phyloP scores from a whole-genome alignment of 2,329 filamentous ascomycete genomes.

The Colletotrichum viniferum region DNA sequence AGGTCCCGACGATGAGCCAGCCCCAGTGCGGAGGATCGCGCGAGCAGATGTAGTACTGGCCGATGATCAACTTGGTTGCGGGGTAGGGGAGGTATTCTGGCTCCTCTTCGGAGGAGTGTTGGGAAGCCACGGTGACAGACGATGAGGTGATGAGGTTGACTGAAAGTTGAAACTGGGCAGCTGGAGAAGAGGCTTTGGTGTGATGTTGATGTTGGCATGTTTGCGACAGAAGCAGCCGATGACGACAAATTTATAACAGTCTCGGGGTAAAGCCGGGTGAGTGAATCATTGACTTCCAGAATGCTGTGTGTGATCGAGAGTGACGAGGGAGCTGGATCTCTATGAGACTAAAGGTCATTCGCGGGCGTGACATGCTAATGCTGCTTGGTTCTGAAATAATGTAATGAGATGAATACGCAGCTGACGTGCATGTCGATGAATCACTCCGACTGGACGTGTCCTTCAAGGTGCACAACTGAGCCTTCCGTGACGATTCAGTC shows the following conservation, averaged over 20 bases:
- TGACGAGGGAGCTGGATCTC: background rate
- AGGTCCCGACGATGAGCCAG: conserved; percentile 51
- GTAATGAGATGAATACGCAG: background rate
- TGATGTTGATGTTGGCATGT: background rate
- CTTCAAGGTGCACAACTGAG: background rate
- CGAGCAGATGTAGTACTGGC: conserved; percentile 42
- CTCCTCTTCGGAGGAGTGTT: background rate
- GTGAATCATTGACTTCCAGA: background rate
- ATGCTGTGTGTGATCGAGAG: background rate
- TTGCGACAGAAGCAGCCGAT: background rate
- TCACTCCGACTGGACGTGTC: background rate
- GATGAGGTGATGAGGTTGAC: background rate
- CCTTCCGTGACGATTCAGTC: background rate
- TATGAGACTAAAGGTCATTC: background rate
- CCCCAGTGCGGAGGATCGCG: conserved; percentile 43
- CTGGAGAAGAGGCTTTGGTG: background rate
- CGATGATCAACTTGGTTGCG: conserved; percentile 50
- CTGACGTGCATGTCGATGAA: background rate
- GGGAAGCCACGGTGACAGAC: conserved; percentile 1
- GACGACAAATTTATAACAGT: background rate
- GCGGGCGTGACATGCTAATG: background rate
- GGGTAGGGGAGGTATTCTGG: conserved; percentile 42
- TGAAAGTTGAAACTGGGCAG: background rate
- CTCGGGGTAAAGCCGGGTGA: background rate
- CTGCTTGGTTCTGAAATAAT: rapidly evolving